These are phyloP conservation scores for Nannochloris sp. DNA, from an alignment of 139 green algal genomes.

Conservation along the genomic window DNA sequence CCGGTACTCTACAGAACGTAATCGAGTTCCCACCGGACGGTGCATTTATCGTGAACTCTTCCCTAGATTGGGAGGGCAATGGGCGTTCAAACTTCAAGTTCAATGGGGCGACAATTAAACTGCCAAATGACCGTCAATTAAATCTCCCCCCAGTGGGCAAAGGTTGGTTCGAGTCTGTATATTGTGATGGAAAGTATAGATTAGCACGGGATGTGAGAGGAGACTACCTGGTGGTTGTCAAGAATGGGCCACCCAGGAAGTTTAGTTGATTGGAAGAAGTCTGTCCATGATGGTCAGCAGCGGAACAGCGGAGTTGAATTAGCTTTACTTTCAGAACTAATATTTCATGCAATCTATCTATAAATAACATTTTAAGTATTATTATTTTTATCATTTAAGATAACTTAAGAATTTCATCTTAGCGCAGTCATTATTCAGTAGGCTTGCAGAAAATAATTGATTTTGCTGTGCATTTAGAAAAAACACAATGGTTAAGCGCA, in stretches of 20 bases:
- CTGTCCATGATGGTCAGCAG: too few species aligned
- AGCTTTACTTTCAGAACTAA: too few species aligned
- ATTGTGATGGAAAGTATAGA: constrained; percentile 56
- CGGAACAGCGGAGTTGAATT: too few species aligned
- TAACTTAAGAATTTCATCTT: too few species aligned
- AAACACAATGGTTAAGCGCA: not conserved
- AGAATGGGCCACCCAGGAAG: constrained; percentile 48
- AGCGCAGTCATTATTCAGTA: not conserved
- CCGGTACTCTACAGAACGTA: constrained; percentile 66
- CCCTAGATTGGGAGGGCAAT: constrained; percentile 28
- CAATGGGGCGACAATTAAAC: constrained; percentile 44
- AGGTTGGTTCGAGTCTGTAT: constrained; percentile 83
- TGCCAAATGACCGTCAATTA: constrained; percentile 29
- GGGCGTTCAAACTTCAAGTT: constrained; percentile 68
- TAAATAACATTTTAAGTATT: not conserved
- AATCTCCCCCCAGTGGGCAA: constrained; percentile 70
- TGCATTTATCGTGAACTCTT: constrained; percentile 71
- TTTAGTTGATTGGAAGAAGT: constrained; percentile 30
- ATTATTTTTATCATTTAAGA: not conserved
- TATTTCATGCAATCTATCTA: too few species aligned
- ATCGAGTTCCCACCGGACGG: constrained; percentile 82
- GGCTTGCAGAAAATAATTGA: not conserved
- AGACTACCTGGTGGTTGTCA: constrained; percentile 61
- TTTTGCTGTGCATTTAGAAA: not conserved
- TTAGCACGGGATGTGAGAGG: constrained; percentile 70